Evolutionary conservation across 345 rosid genomes (phyloP).

Genomic region (Syzygium aromaticum): DNA sequence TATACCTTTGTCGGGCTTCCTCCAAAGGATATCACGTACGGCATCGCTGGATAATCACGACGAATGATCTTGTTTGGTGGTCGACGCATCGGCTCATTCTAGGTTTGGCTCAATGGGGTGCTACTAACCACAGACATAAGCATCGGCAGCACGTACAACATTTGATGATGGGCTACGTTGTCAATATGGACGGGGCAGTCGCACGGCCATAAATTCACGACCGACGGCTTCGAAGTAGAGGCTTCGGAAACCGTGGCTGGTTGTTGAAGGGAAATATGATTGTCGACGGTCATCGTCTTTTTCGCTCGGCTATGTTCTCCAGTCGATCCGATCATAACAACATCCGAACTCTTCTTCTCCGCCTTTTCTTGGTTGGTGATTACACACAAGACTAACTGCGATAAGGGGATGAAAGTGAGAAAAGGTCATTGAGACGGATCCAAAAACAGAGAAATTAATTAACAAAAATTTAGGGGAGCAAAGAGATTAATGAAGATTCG

Average conservation of each 20-base stretch:
- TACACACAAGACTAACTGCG: neutral
- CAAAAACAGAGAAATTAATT: neutral
- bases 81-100: neutral
- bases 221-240: neutral
- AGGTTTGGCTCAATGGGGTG: neutral
- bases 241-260: neutral
- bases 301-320: neutral
- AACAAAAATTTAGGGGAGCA: neutral
- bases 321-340: neutral
- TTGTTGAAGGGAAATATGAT: neutral
- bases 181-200: accelerated
- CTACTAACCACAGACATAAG: neutral
- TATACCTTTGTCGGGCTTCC: neutral
- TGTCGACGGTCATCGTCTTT: neutral
- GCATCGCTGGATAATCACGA: accelerated
- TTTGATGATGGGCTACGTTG: neutral
- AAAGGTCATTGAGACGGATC: neutral
- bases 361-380: neutral
- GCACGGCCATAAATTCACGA: neutral
- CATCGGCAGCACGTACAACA: neutral
- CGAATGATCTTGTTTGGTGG: neutral
- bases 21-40: neutral
- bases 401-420: neutral
- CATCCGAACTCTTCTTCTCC: neutral
- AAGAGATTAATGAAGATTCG: neutral